These are phyloP conservation scores for Saxophila tyrrhenica DNA, from an alignment of 495 filamentous ascomycete species.

Conservation along the genomic window DNA sequence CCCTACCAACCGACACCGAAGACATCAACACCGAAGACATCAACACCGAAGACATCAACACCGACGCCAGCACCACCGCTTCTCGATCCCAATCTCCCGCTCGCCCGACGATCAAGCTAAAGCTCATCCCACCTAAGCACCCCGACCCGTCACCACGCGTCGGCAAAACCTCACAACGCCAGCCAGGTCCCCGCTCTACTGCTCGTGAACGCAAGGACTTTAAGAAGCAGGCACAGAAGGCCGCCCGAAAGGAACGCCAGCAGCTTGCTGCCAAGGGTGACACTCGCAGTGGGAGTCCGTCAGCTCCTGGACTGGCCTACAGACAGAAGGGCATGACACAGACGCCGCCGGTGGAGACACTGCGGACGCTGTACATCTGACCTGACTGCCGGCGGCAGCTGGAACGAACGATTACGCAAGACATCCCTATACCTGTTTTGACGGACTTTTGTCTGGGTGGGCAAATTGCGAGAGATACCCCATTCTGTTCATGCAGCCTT, in stretches of 20 bases:
- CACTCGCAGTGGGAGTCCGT: conserved; percentile 1
- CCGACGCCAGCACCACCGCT: not conserved
- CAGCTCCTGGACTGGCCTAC: conserved; percentile 7
- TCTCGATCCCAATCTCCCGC: not conserved
- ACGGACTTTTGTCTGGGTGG: too few relatives aligned
- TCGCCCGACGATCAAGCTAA: conserved; percentile 7
- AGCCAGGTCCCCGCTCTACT: conserved; percentile 21
- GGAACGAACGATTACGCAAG: too few relatives aligned
- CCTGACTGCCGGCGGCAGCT: too few relatives aligned
- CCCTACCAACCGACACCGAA: conserved; percentile 5
- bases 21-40: not conserved
- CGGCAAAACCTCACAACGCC: conserved; percentile 18
- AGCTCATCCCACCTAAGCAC: conserved; percentile 18
- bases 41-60: not conserved
- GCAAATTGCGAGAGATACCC: conserved; percentile 1
- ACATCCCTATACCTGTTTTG: too few relatives aligned
- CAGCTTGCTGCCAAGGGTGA: conserved; percentile 16
- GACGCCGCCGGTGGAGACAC: conserved; percentile 19
- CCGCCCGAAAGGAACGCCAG: conserved; percentile 34
- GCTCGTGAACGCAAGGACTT: conserved; percentile 28
- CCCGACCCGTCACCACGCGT: conserved; percentile 7
- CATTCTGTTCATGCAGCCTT: not conserved
- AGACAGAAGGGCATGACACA: conserved; percentile 15
- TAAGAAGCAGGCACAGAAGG: conserved; percentile 38
- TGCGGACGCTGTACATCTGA: conserved; percentile 24